Evolutionary conservation across 2,329 filamentous ascomycete genomes (phyloP).

Genomic region (Fusarium heterosporum): DNA sequence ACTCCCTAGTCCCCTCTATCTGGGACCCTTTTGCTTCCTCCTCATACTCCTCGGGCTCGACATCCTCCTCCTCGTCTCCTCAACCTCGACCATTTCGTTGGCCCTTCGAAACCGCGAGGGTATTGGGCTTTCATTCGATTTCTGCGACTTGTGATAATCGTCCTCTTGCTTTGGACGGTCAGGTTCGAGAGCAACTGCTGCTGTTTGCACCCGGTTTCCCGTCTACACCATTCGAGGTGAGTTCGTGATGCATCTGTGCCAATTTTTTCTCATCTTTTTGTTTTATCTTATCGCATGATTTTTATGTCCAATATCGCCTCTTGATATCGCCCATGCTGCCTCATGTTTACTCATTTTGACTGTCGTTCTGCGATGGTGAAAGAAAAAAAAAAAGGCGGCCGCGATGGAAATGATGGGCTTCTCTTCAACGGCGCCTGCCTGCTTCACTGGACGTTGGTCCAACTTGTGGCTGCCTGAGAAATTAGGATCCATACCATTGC

Average conservation of each 20-base stretch:
- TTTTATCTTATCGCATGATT: constrained; percentile 19
- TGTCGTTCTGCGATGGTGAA: constrained; percentile 16
- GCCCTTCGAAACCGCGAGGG: constrained; percentile 39
- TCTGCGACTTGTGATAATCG: constrained; percentile 25
- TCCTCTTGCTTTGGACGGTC: constrained; percentile 23
- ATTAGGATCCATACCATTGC: constrained; percentile 6
- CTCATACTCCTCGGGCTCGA: constrained; percentile 29
- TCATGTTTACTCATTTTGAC: constrained; percentile 7
- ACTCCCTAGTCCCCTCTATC: constrained; percentile 41
- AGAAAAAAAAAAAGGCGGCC: constrained; percentile 12
- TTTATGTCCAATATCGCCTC: constrained; percentile 2
- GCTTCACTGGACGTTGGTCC: constrained; percentile 16
- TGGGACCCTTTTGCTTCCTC: constrained; percentile 39
- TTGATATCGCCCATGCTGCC: constrained; percentile 3
- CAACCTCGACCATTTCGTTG: constrained; percentile 36
- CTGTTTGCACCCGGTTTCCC: constrained; percentile 32
- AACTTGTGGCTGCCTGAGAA: constrained; percentile 22
- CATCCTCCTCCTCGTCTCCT: constrained; percentile 23
- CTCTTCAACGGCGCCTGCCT: constrained; percentile 30
- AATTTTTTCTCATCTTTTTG: background rate
- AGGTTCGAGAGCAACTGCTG: constrained; percentile 24
- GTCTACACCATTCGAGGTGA: constrained; percentile 37
- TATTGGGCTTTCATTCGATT: constrained; percentile 34
- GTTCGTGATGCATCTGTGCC: constrained; percentile 34
- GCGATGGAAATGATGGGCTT: constrained; percentile 27